phyloP scores from a whole-genome alignment of 2,329 filamentous ascomycete genomes.

The Leptographium wingfieldii region DNA sequence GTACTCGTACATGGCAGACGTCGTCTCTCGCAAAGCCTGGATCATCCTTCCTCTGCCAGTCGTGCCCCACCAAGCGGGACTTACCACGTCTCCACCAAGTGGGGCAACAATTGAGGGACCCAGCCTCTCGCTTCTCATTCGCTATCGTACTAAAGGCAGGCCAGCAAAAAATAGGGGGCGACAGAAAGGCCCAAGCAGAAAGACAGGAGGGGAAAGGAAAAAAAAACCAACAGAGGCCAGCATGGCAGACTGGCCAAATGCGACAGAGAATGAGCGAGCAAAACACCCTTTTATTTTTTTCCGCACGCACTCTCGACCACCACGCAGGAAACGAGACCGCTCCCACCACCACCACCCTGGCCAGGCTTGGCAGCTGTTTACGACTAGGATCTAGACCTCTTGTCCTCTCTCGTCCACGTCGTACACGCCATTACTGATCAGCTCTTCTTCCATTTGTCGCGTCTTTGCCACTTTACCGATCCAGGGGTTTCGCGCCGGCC shows the following conservation, averaged over 20 bases:
- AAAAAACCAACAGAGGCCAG: neutral
- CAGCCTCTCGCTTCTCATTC: neutral
- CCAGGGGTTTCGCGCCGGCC: constrained; percentile 1
- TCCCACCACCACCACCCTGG: neutral
- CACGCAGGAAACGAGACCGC: neutral
- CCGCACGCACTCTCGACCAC: neutral
- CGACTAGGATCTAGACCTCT: too few species aligned
- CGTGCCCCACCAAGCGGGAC: neutral
- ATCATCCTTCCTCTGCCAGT: neutral
- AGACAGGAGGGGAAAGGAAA: neutral
- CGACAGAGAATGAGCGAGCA: constrained; percentile 18
- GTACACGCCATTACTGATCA: too few species aligned
- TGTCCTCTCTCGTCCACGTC: too few species aligned
- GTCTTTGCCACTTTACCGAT: neutral
- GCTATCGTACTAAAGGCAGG: neutral
- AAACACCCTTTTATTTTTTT: neutral
- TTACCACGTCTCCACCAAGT: neutral
- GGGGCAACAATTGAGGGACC: neutral
- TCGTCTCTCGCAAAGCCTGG: too few species aligned
- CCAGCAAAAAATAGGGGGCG: neutral
- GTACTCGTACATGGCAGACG: too few species aligned
- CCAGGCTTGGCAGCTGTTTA: neutral
- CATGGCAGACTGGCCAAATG: constrained; percentile 17
- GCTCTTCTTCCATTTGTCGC: neutral
- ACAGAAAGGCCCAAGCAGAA: neutral